Evolutionary conservation across 495 filamentous ascomycete species (phyloP).

Genomic region (Penicillium turbatum): DNA sequence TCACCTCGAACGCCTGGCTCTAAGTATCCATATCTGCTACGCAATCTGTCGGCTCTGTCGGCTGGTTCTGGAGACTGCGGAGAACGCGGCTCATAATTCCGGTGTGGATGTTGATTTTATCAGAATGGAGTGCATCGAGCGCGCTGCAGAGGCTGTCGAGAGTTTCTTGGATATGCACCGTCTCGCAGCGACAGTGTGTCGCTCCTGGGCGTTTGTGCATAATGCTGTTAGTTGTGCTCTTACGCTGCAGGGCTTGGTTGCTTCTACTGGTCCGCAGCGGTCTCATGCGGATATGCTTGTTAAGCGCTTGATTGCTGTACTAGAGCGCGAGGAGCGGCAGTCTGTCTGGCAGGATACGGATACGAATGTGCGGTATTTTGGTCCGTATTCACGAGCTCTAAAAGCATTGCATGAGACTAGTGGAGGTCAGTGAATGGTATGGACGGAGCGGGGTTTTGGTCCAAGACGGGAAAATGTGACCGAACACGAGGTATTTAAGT

Average conservation of each 20-base stretch:
- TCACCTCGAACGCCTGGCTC: conserved; percentile 46
- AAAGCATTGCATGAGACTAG: conserved; percentile 14
- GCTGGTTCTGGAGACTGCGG: conserved; percentile 6
- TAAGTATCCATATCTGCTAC: conserved; percentile 25
- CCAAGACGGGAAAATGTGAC: neutral
- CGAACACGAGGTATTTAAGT: neutral
- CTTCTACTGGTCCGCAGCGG: neutral
- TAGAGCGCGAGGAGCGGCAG: conserved; percentile 16
- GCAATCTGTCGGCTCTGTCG: conserved; percentile 16
- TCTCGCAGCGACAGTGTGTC: conserved; percentile 14
- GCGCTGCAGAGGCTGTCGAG: conserved; percentile 7
- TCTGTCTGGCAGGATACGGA: conserved; percentile 24
- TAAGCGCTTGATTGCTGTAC: conserved; percentile 13
- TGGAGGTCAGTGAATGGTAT: neutral
- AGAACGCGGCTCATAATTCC: neutral
- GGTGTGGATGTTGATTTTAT: neutral
- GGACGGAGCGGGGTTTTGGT: neutral
- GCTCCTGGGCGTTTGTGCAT: conserved; percentile 24
- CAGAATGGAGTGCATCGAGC: neutral
- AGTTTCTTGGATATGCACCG: conserved; percentile 23
- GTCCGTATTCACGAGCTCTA: conserved; percentile 21
- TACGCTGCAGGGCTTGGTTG: conserved; percentile 8
- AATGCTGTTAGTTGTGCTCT: conserved; percentile 25
- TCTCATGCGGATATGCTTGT: neutral
- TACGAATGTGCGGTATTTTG: conserved; percentile 24